Evolutionary conservation across 352 stramenopile genomes (phyloP).

Genomic region (Pythium pectinolyticum): DNA sequence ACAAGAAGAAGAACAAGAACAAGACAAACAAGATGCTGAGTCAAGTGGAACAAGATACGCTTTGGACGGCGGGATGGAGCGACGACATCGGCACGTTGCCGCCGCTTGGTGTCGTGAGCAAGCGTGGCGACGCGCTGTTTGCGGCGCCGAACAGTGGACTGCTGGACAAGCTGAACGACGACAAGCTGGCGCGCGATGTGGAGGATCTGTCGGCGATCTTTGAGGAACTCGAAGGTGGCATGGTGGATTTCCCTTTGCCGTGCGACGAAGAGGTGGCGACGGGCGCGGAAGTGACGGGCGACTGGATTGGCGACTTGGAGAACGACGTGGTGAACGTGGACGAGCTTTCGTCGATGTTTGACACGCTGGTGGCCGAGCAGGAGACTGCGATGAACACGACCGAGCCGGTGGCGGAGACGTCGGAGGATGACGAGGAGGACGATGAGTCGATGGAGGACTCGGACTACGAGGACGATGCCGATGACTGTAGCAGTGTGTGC

Average conservation of each 20-base stretch:
- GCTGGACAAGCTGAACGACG: constrained; percentile 69
- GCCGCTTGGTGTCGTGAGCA: constrained; percentile 23
- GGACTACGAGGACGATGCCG: constrained; percentile 33
- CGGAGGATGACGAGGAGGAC: constrained; percentile 16
- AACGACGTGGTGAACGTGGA: constrained; percentile 70
- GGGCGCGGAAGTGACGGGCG: constrained; percentile 30
- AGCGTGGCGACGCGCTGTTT: constrained; percentile 25
- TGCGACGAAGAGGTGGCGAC: constrained; percentile 44
- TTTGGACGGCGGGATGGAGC: constrained; percentile 47
- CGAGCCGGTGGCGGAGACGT: constrained; percentile 5
- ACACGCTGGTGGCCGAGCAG: constrained; percentile 57
- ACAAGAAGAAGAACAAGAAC: constrained; percentile 30
- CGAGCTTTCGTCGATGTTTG: constrained; percentile 69
- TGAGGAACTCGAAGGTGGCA: constrained; percentile 57
- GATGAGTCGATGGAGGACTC: constrained; percentile 31
- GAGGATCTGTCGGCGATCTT: constrained; percentile 78
- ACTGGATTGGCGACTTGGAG: constrained; percentile 70
- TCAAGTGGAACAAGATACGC: constrained; percentile 49
- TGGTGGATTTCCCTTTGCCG: constrained; percentile 54
- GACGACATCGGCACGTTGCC: constrained; percentile 41
- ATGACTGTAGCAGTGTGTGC: constrained; percentile 48
- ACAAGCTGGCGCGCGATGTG: constrained; percentile 72
- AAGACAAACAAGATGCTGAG: constrained; percentile 59
- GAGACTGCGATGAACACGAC: constrained; percentile 21
- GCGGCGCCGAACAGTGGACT: constrained; percentile 28